phyloP scores from a whole-genome alignment of 164 flowering plant species.

The Malania oleifera region DNA sequence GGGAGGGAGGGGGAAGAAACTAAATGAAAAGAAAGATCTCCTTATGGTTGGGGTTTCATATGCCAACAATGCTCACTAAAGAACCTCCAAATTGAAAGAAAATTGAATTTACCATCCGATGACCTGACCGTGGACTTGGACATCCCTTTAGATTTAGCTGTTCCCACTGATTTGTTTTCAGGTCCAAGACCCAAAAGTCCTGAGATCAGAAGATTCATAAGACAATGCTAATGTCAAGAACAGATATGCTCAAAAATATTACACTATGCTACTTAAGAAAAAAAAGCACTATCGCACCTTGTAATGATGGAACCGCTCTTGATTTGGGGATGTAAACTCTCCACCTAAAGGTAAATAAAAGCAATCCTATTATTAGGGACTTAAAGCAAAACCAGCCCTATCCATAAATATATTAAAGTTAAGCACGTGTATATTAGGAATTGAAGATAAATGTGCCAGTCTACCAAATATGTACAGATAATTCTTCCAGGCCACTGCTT shows the following conservation, averaged over 20 bases:
- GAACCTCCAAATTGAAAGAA: not conserved
- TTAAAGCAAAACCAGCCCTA: not conserved
- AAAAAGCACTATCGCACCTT: slow-evolving; percentile 43
- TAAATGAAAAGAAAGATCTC: no score
- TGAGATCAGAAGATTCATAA: slow-evolving; percentile 19
- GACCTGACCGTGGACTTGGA: slow-evolving; percentile 98
- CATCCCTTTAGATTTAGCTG: slow-evolving; percentile 88
- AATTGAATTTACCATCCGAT: slow-evolving; percentile 70
- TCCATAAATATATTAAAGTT: not conserved
- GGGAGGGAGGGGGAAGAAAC: no score
- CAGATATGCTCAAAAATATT: not conserved
- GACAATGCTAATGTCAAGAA: slow-evolving; percentile 4
- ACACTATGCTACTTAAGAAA: not conserved
- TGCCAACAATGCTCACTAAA: not conserved
- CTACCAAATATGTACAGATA: slow-evolving; percentile 85
- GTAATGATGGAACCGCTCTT: slow-evolving; percentile 98
- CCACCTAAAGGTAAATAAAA: slow-evolving; percentile 59
- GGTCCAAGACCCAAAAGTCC: slow-evolving; percentile 97
- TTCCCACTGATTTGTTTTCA: slow-evolving; percentile 97
- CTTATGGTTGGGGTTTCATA: not conserved
- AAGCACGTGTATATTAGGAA: no score
- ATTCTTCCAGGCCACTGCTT: slow-evolving; percentile 94
- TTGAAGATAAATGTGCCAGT: not conserved
- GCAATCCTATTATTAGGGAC: not conserved
- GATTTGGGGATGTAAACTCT: slow-evolving; percentile 97